These are phyloP conservation scores for Rhinocladiella mackenziei DNA, from an alignment of 2,329 filamentous ascomycete species.

Conservation along the genomic window DNA sequence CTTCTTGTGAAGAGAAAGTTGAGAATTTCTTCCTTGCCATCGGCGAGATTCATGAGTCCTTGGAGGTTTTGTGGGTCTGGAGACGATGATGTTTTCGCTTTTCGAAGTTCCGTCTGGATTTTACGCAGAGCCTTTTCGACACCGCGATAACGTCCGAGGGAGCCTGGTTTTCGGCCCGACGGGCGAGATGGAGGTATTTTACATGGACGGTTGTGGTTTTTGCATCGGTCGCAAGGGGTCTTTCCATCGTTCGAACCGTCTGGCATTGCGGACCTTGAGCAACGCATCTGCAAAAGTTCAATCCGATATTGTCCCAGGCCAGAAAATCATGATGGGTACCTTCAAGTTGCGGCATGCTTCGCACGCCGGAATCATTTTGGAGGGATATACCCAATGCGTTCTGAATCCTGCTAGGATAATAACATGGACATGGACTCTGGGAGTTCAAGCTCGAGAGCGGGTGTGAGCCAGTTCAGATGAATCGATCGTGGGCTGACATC, in stretches of 20 bases:
- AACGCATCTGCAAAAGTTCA: constrained; percentile 30
- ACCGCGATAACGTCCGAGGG: constrained; percentile 32
- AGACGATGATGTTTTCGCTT: constrained; percentile 9
- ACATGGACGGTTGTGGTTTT: constrained; percentile 28
- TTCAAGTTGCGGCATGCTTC: constrained; percentile 28
- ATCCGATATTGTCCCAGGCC: background rate
- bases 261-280: constrained; percentile 22
- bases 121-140: constrained; percentile 33
- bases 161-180: constrained; percentile 31
- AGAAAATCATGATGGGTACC: background rate
- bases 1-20: constrained; percentile 17
- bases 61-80: background rate
- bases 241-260: background rate
- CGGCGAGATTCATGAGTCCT: constrained; percentile 1
- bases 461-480: too few species aligned
- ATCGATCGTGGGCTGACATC: too few species aligned
- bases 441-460: too few species aligned
- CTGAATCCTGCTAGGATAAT: too few species aligned
- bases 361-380: constrained; percentile 24
- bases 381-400: background rate
- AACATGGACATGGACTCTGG: too few species aligned
- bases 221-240: constrained; percentile 32
- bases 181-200: constrained; percentile 29
- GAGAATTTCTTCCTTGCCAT: constrained; percentile 3
- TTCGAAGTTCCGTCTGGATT: constrained; percentile 30